Conservation (phyloP, 768 basidiomycete species). For the Cytidiella melzeri region DNA sequence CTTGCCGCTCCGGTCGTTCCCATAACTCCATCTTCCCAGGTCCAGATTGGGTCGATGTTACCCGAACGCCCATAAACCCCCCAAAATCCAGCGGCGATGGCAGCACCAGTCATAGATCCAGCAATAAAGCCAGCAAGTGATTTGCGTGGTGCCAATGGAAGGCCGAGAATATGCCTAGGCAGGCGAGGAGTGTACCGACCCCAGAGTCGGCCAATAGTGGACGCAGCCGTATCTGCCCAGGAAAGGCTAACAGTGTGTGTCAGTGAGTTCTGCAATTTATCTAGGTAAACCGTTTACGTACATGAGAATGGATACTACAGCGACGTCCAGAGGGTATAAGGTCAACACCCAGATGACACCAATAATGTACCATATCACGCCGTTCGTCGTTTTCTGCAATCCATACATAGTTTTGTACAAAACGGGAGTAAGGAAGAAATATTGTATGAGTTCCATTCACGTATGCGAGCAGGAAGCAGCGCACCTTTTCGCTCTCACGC, state of each 20-base stretch:
- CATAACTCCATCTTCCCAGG: slow-evolving; percentile 45
- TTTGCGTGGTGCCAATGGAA: slow-evolving; percentile 78
- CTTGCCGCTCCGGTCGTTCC: slow-evolving; percentile 1
- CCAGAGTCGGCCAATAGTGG: slow-evolving; percentile 83
- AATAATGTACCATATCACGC: slow-evolving; percentile 87
- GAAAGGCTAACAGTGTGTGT: slow-evolving; percentile 56
- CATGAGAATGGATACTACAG: slow-evolving; percentile 88
- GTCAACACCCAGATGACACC: slow-evolving; percentile 76
- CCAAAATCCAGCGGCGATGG: slow-evolving; percentile 71
- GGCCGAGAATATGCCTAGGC: slow-evolving; percentile 41
- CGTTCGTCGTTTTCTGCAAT: slow-evolving; percentile 63
- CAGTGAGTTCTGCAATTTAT: background rate
- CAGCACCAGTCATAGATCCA: slow-evolving; percentile 64
- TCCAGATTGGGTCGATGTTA: slow-evolving; percentile 41
- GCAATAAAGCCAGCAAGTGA: slow-evolving; percentile 81
- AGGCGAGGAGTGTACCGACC: slow-evolving; percentile 63
- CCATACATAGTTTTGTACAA: background rate
- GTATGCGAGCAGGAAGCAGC: slow-evolving; percentile 10
- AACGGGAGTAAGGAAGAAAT: too few species aligned
- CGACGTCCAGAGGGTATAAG: slow-evolving; percentile 79
- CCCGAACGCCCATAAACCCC: slow-evolving; percentile 47
- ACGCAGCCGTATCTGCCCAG: slow-evolving; percentile 94
- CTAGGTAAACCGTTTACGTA: slow-evolving; percentile 34
- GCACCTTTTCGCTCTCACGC: slow-evolving; percentile 81
- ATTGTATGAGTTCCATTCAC: background rate